Base-by-base conservation (phyloP, 257 asterid genomes). In the Lavandula angustifolia region DNA sequence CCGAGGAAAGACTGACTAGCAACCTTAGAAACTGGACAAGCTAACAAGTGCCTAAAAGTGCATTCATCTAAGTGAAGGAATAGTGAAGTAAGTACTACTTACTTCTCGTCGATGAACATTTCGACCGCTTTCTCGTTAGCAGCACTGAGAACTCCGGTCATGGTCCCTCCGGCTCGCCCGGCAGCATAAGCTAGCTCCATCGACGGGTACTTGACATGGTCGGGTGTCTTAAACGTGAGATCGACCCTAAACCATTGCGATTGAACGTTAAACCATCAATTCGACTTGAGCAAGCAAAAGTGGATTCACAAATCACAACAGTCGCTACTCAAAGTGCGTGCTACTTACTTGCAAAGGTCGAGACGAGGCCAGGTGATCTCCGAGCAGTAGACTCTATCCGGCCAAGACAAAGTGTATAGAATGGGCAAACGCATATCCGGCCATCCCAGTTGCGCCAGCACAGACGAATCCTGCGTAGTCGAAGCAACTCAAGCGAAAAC, bases 51-150 rank as follows among this genome's bases (percentile, higher is more conserved):
- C 27, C 27, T 22, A 22, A 22, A 22, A 22, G 27, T 22, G 27
- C 27, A 22, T 22, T 22, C 27, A 22, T 22, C 27, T 13, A 63
- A 12, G 53, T 27, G 4, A 65, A 64, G 46, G 62, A 51, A 17
- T 33, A 3, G 4, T 68, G 14, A 47, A 54, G 16, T n/a, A 22
- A 22, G 27, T 22, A 22, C 27, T 34, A 79, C 95, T 38, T 71
- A 94, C 99, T 87, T 78, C 63, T 84, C 95, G 50, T 79, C 58
- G 72, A 94, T 94, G 64, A 94, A 94, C 81, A 94, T 62, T 72
- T 94, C 99, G 4, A 94, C 99, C n/a, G 99, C 99, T 80, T 87
- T 94, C 81, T 94, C 97, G 40, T 94, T 94, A 46, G 99, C 99
- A 8, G 99, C 99, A 59, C 99, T 94, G 18, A 94, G 89, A 75